Evolutionary conservation across 2,329 filamentous ascomycete genomes (phyloP), one percentile per base, ranked within the genome.

Genomic region (Juglanconis oblonga): DNA sequence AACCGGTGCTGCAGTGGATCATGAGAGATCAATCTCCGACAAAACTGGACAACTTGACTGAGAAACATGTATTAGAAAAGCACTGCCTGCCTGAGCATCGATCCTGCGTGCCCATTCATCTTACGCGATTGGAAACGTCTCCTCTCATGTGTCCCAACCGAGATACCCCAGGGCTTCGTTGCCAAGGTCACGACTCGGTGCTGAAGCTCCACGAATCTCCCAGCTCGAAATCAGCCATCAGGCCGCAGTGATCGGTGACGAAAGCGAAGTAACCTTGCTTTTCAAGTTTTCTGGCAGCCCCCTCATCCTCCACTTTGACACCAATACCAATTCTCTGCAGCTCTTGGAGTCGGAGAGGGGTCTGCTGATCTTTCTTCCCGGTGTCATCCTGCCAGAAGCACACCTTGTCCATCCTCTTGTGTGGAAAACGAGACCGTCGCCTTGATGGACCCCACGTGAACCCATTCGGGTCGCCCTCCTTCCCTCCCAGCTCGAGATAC

Each of bases 361-460:
- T 10, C 5, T 53, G 10, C 36, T 40, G 36, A 14, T 14, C 3
- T 1, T 38, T 40, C 11, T 52, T 24, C n/a, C 17, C n/a, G n/a
- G n/a, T n/a, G n/a, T n/a, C n/a, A n/a, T n/a, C 60, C 48, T 62
- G 52, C 13, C 71, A 71, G 63, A 74, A 79, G 40, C 77, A 72
- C 11, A 83, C 74, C 69, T 72, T 84, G 58, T 84, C 82, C 81
- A 84, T 83, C 5, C 82, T 71, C 58, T 71, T 76, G 57, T 74
- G 79, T 1, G 79, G 79, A 67, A 77, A 83, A 51, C 65, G 44
- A 42, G 67, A 4, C 73, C 73, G 2, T 75, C 67, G 7, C 75
- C 76, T 62, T 71, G 84, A 82, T 63, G 82, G 77, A 0, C 82
- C 82, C 82, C 82, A 85, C 0, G 83, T 85, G 63, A 78, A 80